Percentiles rank a stretch among this genome's conserved stretches.
phyloP scores from a whole-genome alignment of 2,329 filamentous ascomycete genomes.

The Paraphaeosphaeria sporulosa region DNA sequence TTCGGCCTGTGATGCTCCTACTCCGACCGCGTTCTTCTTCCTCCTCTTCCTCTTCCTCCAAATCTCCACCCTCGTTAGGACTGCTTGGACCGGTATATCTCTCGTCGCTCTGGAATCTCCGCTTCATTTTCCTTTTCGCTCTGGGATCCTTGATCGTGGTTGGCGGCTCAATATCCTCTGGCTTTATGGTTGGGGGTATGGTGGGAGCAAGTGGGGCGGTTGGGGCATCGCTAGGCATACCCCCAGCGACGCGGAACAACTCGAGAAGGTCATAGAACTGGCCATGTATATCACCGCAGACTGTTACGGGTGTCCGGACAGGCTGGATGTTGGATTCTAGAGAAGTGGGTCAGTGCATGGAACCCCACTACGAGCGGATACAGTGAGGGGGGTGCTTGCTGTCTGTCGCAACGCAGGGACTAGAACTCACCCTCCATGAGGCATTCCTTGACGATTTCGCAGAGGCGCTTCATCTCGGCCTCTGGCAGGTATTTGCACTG shows the following conservation, averaged over 20 bases:
- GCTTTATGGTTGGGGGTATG: constrained; percentile 76
- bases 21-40: constrained; percentile 58
- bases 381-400: background rate
- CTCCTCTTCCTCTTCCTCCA: constrained; percentile 57
- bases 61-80: constrained; percentile 59
- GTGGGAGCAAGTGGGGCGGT: constrained; percentile 68
- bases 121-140: constrained; percentile 81
- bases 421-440: constrained; percentile 85
- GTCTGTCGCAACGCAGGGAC: background rate
- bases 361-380: constrained; percentile 8
- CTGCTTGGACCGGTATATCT: constrained; percentile 62
- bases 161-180: constrained; percentile 91
- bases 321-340: constrained; percentile 98
- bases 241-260: constrained; percentile 93
- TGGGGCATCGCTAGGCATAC: constrained; percentile 85
- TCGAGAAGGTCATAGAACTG: constrained; percentile 98
- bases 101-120: constrained; percentile 58
- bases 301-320: constrained; percentile 93
- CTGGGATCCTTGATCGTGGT: constrained; percentile 88
- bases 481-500: constrained; percentile 97
- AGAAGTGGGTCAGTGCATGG: constrained; percentile 4
- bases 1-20: constrained; percentile 51
- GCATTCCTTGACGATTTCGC: constrained; percentile 98
- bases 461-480: constrained; percentile 96
- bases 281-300: constrained; percentile 97